Percentiles rank a stretch among this genome's conserved stretches.
Conservation (phyloP, 129 eudicot species). For the Rutidosis leptorrhynchoides region DNA sequence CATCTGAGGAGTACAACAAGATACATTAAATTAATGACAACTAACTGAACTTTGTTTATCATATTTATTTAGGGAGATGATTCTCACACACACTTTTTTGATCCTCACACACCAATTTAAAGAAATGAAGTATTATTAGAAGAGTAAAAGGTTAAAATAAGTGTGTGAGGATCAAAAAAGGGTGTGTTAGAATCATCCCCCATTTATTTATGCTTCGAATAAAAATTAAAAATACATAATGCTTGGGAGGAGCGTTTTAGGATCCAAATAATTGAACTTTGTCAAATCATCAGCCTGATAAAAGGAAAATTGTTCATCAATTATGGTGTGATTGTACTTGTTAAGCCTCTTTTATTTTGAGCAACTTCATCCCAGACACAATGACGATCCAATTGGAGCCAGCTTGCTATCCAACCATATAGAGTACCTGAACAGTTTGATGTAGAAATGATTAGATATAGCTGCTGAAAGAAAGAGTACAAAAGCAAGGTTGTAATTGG, state of each 20-base stretch:
- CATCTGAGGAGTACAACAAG: constrained; percentile 52
- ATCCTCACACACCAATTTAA: too few species aligned
- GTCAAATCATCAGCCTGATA: constrained; percentile 92
- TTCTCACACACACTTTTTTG: too few species aligned
- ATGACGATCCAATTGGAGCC: constrained; percentile 86
- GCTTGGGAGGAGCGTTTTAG: constrained; percentile 88
- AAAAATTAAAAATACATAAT: constrained; percentile 41
- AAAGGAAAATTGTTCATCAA: constrained; percentile 83
- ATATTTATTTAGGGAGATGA: too few species aligned
- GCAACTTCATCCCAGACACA: constrained; percentile 99
- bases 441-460: constrained; percentile 16
- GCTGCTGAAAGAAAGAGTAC: not conserved
- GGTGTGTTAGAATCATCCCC: too few species aligned
- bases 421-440: constrained; percentile 68
- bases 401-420: constrained; percentile 98
- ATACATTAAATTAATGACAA: too few species aligned
- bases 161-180: too few species aligned
- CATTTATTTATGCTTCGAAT: not conserved
- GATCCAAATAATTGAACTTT: constrained; percentile 73
- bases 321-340: constrained; percentile 84
- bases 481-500: too few species aligned
- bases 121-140: too few species aligned
- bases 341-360: constrained; percentile 93
- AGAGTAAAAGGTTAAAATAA: too few species aligned
- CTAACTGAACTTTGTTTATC: too few species aligned